A percentile compares a stretch with the other conserved stretches of the same genome.
phyloP scores from a whole-genome alignment of 2,329 filamentous ascomycete species.

The Chaetomium sp. region DNA sequence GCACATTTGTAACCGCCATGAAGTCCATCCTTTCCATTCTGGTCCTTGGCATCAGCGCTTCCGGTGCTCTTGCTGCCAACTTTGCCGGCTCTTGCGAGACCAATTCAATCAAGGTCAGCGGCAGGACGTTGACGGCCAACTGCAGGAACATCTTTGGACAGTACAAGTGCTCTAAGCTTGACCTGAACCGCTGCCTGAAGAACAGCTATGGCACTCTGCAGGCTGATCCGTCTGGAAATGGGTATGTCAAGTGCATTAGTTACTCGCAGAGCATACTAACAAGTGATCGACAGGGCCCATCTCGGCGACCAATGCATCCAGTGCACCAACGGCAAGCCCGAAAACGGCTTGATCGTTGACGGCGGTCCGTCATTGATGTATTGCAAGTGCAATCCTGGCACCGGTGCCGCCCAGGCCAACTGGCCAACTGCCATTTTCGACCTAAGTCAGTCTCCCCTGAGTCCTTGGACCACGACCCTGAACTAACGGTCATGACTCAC shows the following conservation, averaged over 20 bases:
- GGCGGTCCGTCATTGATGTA: conserved; percentile 26
- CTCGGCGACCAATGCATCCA: conserved; percentile 33
- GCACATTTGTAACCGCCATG: conserved; percentile 9
- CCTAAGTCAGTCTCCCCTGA: conserved; percentile 26
- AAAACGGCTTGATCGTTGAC: conserved; percentile 27
- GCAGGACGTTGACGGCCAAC: conserved; percentile 30
- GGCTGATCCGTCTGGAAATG: conserved; percentile 28
- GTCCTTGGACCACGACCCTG: neutral
- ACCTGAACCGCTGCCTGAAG: conserved; percentile 33
- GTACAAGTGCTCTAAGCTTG: conserved; percentile 30
- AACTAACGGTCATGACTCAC: neutral
- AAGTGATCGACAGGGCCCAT: conserved; percentile 23
- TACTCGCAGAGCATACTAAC: neutral
- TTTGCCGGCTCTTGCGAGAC: conserved; percentile 31
- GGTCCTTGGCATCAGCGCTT: conserved; percentile 9
- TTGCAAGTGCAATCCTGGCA: conserved; percentile 34
- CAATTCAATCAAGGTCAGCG: conserved; percentile 29
- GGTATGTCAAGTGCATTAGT: conserved; percentile 21
- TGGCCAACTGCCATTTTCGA: conserved; percentile 35
- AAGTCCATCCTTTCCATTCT: conserved; percentile 6
- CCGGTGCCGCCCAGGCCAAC: conserved; percentile 27
- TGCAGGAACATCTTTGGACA: conserved; percentile 32
- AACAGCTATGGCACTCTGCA: conserved; percentile 31
- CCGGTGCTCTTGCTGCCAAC: conserved; percentile 21
- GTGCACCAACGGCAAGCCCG: conserved; percentile 30